Conservation (phyloP, 164 flowering plant genomes). For the Umbilicus rupestris region DNA sequence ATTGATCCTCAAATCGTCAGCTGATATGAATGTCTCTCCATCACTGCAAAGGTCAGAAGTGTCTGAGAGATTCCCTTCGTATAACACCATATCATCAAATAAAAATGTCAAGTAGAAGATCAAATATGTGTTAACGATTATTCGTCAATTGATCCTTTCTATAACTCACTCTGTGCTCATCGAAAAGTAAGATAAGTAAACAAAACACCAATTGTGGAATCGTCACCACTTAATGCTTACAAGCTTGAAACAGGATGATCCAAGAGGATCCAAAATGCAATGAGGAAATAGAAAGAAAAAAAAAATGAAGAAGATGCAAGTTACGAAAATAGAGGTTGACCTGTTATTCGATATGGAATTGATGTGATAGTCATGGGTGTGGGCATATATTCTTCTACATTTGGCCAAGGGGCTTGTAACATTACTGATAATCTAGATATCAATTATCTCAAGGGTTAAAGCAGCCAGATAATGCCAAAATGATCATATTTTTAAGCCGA, state of each 20-base stretch:
- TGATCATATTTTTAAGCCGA: neutral
- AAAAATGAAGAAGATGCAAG: too few relatives aligned
- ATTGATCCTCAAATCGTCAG: constrained; percentile 95
- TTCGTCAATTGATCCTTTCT: too few relatives aligned
- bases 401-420: constrained; percentile 39
- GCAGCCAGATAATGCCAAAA: neutral
- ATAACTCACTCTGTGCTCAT: too few relatives aligned
- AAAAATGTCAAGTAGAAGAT: too few relatives aligned
- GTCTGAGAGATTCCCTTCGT: neutral
- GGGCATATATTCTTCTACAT: constrained; percentile 65
- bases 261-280: too few relatives aligned
- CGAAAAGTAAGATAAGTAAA: too few relatives aligned
- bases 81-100: neutral
- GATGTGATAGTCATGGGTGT: constrained; percentile 79
- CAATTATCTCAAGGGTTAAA: neutral
- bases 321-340: too few relatives aligned
- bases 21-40: constrained; percentile 97
- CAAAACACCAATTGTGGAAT: too few relatives aligned
- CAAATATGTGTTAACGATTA: too few relatives aligned
- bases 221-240: too few relatives aligned
- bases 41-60: constrained; percentile 47
- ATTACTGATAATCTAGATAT: constrained; percentile 29
- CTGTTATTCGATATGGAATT: constrained; percentile 80
- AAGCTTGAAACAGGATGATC: too few relatives aligned
- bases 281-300: too few relatives aligned